Base-by-base conservation (phyloP, 148 eudicot species). In the Chenopodium suecicum region DNA sequence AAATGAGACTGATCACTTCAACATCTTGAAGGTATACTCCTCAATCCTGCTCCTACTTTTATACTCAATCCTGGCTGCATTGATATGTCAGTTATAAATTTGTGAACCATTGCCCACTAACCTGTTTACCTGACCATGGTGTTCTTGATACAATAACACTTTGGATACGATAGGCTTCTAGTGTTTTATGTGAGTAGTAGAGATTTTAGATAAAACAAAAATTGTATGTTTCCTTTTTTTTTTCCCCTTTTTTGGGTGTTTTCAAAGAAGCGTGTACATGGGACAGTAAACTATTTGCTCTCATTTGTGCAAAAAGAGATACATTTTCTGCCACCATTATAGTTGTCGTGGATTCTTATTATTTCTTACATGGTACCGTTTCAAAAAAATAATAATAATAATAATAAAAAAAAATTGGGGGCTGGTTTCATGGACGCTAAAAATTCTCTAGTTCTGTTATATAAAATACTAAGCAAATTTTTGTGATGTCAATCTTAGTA, bases 1-100 rank as follows among this genome's bases (percentile, higher is more conserved):
- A 91, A 95, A 91, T 79, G 99, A 92, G 85, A 96, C 99, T 58
- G 98, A 94, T 69, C 99, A 93, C 74, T 86, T 96, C 84, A 96
- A 94, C 84, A 96, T 96, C 74, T 85, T 96, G 86, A 94, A 96
- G 99, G 99, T 96, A 89, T 23, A 64, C 70, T 62, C 16, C 79
- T 79, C 47, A 10, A 64, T 25, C 23, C 68, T 76, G 66, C 68
- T 84, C 19, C 2, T 9, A 37, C 65, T 68, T 66, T 63, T 48
- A 50, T 67, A 19, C 4, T n/a, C 44, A 19, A 7, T 50, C 68
- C 56, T 52, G 50, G 20, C 20, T 78, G 22, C 70, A 22, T 37
- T 73, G 58, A 50, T 32, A 41, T n/a, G 5, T 70, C 68, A 52
- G 32, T 12, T 13, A 66, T n/a, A 77, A 29, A 19, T 50, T 25